Evolutionary conservation across 306 rosid species (phyloP).

Genomic region (Senna tora): DNA sequence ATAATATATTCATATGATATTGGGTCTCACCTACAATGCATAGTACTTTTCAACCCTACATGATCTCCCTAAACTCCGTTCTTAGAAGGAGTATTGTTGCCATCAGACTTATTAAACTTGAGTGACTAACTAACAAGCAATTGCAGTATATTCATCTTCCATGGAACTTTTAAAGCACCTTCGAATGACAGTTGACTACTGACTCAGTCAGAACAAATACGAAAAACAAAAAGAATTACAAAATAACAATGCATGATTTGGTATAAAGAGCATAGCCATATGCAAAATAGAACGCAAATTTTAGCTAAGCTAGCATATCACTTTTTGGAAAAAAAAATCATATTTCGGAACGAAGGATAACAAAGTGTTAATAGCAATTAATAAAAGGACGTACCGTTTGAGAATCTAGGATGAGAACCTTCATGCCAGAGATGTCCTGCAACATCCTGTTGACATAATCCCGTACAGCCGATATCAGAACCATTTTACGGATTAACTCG

Average conservation of each 20-base stretch:
- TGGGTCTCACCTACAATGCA: not conserved
- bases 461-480: conserved; percentile 69
- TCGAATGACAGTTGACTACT: not conserved
- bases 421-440: conserved; percentile 99
- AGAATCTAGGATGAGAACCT: conserved; percentile 93
- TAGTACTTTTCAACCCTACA: conserved; percentile 8
- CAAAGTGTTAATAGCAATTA: not conserved
- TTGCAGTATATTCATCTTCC: not conserved
- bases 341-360: not conserved
- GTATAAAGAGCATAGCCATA: not conserved
- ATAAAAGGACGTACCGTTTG: conserved; percentile 63
- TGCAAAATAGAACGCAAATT: not conserved
- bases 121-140: not conserved
- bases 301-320: conserved; percentile 8
- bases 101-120: not conserved
- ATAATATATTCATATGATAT: not conserved
- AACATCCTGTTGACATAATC: conserved; percentile 90
- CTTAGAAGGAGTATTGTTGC: not conserved
- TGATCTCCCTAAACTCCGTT: not conserved
- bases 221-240: not conserved
- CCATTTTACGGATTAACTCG: conserved; percentile 49
- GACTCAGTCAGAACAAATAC: not conserved
- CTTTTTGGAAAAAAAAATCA: not conserved
- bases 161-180: conserved; percentile 6
- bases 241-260: not conserved